phyloP scores from a whole-genome alignment of 2,329 filamentous ascomycete genomes.

The Myriangium duriaei region DNA sequence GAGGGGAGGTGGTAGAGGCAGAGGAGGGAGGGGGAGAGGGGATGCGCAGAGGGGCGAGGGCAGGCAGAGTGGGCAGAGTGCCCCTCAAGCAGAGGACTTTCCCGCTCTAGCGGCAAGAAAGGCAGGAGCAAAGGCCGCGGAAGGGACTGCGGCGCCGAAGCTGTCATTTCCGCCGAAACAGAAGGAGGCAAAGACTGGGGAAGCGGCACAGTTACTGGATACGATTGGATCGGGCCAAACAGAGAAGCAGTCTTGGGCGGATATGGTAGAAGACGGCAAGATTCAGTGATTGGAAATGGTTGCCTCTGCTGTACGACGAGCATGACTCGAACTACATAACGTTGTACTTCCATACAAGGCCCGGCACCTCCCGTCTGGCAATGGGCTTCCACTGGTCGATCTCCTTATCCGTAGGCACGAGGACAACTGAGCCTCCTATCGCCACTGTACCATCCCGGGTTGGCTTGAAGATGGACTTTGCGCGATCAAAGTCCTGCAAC shows the following conservation, averaged over 20 bases:
- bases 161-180: constrained; percentile 10
- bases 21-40: constrained; percentile 23
- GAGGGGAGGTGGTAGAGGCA: constrained; percentile 14
- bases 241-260: constrained; percentile 13
- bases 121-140: constrained; percentile 23
- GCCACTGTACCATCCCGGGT: constrained; percentile 14
- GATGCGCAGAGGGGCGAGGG: constrained; percentile 16
- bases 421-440: constrained; percentile 25
- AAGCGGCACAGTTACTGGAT: not conserved
- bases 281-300: constrained; percentile 1
- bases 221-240: constrained; percentile 1
- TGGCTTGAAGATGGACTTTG: constrained; percentile 15
- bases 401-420: constrained; percentile 27
- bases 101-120: constrained; percentile 29
- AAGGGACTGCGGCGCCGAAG: constrained; percentile 4
- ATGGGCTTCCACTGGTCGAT: constrained; percentile 27
- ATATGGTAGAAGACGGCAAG: constrained; percentile 12
- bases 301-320: too few species aligned
- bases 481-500: constrained; percentile 13
- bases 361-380: constrained; percentile 19
- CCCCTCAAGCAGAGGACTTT: constrained; percentile 33
- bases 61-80: constrained; percentile 16
- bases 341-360: constrained; percentile 9
- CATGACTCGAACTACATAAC: too few species aligned
- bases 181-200: constrained; percentile 5